A percentile compares a stretch with the other conserved stretches of the same genome.
These are phyloP conservation scores for Pyrenochaeta sp. DNA, from an alignment of 2,329 filamentous ascomycete species.

Conservation along the genomic window DNA sequence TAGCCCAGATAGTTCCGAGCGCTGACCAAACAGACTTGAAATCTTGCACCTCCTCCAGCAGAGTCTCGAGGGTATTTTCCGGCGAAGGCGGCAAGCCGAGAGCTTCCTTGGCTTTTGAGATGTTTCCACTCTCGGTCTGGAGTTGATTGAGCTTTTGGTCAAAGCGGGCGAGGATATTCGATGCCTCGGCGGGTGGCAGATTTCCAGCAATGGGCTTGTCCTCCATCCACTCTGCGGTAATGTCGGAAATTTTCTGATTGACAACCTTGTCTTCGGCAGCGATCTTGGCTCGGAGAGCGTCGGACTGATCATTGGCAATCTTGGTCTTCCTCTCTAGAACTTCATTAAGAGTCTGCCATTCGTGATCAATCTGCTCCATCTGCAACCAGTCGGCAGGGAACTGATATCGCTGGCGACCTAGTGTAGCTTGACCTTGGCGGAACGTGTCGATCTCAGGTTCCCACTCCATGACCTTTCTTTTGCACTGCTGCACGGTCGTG, in stretches of 20 bases:
- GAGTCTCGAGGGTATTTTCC: slow-evolving; percentile 81
- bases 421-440: slow-evolving; percentile 90
- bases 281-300: slow-evolving; percentile 94
- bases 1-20: slow-evolving; percentile 95
- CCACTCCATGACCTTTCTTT: slow-evolving; percentile 92
- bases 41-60: slow-evolving; percentile 95
- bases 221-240: slow-evolving; percentile 88
- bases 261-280: slow-evolving; percentile 91
- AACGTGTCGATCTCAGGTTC: slow-evolving; percentile 96
- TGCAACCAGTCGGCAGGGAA: slow-evolving; percentile 94
- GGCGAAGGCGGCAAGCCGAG: slow-evolving; percentile 83
- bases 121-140: slow-evolving; percentile 88
- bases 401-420: slow-evolving; percentile 90
- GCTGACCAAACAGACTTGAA: slow-evolving; percentile 99
- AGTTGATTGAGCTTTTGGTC: slow-evolving; percentile 85
- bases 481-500: slow-evolving; percentile 95
- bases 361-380: slow-evolving; percentile 93
- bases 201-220: slow-evolving; percentile 97
- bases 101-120: slow-evolving; percentile 95
- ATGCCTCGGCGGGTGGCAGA: slow-evolving; percentile 88
- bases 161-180: slow-evolving; percentile 80
- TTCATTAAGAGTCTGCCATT: slow-evolving; percentile 94
- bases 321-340: slow-evolving; percentile 91
- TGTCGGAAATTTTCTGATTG: slow-evolving; percentile 83
- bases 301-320: slow-evolving; percentile 94